Percentiles rank a stretch among this genome's conserved stretches.
phyloP scores from a whole-genome alignment of 1,139 yeast species.

The Geotrichum carabidarum region DNA sequence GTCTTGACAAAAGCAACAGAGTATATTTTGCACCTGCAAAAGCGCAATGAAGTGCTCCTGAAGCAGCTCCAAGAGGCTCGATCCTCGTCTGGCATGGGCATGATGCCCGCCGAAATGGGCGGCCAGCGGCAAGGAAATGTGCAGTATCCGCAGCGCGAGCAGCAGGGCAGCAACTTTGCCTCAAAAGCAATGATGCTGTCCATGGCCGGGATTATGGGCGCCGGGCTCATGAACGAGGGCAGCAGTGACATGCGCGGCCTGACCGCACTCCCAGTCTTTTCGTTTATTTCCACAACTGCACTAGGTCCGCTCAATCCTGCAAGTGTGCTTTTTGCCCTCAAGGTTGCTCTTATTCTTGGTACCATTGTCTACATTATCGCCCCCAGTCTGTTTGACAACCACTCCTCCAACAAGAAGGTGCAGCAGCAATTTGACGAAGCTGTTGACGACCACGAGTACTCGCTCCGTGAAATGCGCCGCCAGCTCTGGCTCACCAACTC shows the following conservation, averaged over 20 bases:
- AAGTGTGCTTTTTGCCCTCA: conserved; percentile 24
- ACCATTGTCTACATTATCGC: conserved; percentile 30
- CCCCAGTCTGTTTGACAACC: conserved; percentile 17
- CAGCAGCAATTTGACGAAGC: background rate
- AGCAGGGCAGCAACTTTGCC: conserved; percentile 18
- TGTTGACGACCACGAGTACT: conserved; percentile 4
- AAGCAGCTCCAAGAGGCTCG: conserved; percentile 44
- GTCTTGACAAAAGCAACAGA: conserved; percentile 86
- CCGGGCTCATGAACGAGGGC: conserved; percentile 34
- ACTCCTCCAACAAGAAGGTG: background rate
- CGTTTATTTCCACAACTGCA: conserved; percentile 17
- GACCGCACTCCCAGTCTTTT: conserved; percentile 33
- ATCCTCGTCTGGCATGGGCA: conserved; percentile 1
- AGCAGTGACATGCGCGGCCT: conserved; percentile 31
- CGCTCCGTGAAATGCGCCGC: conserved; percentile 17
- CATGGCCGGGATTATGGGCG: conserved; percentile 40
- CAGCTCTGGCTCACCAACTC: conserved; percentile 33
- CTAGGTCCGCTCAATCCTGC: conserved; percentile 18
- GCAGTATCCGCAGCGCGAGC: conserved; percentile 11
- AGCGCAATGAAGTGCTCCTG: conserved; percentile 53
- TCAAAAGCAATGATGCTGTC: conserved; percentile 38
- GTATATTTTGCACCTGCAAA: conserved; percentile 77
- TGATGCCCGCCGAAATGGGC: conserved; percentile 10
- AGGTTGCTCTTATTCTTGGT: conserved; percentile 32
- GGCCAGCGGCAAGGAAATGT: conserved; percentile 2